Conservation (phyloP, 164 flowering plant genomes). For the grape (Vitis vinifera) region ASM3070453v1 NC_081816.1:9098501-9099000, state of each 20-base stretch:
- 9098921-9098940: neutral
- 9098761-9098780: conserved; percentile 59
- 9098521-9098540: neutral
- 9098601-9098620: conserved; percentile 61
- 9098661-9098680: conserved; percentile 50
- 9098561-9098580: neutral
- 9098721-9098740: conserved; percentile 97
- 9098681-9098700: conserved; percentile 32
- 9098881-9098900: conserved; percentile 5
- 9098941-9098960: neutral
- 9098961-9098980: neutral
- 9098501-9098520: neutral
- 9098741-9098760: conserved; percentile 83
- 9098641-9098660: conserved; percentile 48
- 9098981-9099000: conserved; percentile 5
- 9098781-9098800: conserved; percentile 96
- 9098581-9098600: neutral
- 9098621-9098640: conserved; percentile 70
- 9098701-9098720: conserved; percentile 52
- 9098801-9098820: conserved; percentile 87
- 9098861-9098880: conserved; percentile 18
- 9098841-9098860: conserved; percentile 63
- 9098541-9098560: neutral
- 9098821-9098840: conserved; percentile 71
- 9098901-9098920: conserved; percentile 7